Conservation (phyloP, 257 asterid species). For the Penstemon barbatus region DNA sequence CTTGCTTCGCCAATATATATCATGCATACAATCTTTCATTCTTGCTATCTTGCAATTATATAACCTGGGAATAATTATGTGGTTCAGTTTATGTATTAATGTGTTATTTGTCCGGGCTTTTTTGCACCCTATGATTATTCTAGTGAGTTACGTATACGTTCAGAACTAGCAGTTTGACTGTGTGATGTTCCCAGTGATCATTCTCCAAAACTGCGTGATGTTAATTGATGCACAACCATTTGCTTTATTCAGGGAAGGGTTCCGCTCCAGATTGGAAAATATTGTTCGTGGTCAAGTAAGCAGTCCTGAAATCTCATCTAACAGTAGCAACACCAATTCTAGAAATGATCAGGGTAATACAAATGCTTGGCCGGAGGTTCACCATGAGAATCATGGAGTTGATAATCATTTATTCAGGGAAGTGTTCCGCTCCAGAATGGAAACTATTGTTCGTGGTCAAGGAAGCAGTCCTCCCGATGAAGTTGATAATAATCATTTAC, state of each 20-base stretch:
- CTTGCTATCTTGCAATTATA: neutral
- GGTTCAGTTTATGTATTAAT: neutral
- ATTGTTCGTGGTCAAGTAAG: slow-evolving; percentile 74
- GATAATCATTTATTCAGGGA: slow-evolving; percentile 57
- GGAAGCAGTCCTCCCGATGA: slow-evolving; percentile 56
- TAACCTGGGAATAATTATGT: neutral
- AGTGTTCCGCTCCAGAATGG: slow-evolving; percentile 85
- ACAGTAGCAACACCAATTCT: slow-evolving; percentile 40
- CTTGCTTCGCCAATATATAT: neutral
- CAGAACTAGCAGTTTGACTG: neutral
- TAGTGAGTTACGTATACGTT: neutral
- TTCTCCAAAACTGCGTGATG: slow-evolving; percentile 9
- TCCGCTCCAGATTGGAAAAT: slow-evolving; percentile 78
- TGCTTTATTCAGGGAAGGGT: slow-evolving; percentile 76
- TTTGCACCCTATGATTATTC: slow-evolving; percentile 6
- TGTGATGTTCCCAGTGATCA: slow-evolving; percentile 6
- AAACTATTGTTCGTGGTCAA: slow-evolving; percentile 68
- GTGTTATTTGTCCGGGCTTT: neutral
- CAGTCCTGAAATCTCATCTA: slow-evolving; percentile 53
- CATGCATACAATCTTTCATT: neutral
- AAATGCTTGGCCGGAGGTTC: slow-evolving; percentile 50
- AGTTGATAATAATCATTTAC: slow-evolving; percentile 41
- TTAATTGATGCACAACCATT: slow-evolving; percentile 22
- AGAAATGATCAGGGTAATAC: slow-evolving; percentile 49
- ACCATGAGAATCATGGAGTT: slow-evolving; percentile 52